Conservation (phyloP, 768 basidiomycete genomes). For the Postia placenta region DNA sequence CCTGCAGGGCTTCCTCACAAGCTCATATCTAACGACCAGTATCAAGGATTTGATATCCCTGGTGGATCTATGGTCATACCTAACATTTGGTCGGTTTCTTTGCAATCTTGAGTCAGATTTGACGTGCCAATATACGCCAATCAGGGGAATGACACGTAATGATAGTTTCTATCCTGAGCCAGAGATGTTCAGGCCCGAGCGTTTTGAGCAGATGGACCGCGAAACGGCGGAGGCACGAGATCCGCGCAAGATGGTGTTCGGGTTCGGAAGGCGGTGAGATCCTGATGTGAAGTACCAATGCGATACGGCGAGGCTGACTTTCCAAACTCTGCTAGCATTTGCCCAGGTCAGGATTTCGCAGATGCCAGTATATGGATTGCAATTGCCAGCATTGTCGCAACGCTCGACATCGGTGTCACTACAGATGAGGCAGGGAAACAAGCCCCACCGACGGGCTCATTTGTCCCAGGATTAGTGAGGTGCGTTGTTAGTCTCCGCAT, state of each 20-base stretch:
- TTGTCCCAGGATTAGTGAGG: slow-evolving; percentile 42
- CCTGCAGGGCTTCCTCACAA: slow-evolving; percentile 15
- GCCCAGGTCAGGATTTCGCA: slow-evolving; percentile 51
- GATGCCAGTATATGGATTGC: slow-evolving; percentile 42
- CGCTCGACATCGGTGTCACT: slow-evolving; percentile 38
- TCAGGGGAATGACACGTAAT: slow-evolving; percentile 25
- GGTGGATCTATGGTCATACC: slow-evolving; percentile 16
- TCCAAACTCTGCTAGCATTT: slow-evolving; percentile 29
- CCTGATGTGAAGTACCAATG: neutral
- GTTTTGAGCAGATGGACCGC: slow-evolving; percentile 35
- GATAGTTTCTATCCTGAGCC: slow-evolving; percentile 33
- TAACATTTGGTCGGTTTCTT: slow-evolving; percentile 15
- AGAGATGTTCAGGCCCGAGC: slow-evolving; percentile 42
- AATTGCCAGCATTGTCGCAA: slow-evolving; percentile 37
- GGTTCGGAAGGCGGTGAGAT: slow-evolving; percentile 43
- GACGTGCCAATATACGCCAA: neutral
- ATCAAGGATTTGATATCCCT: slow-evolving; percentile 16
- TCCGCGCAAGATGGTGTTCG: slow-evolving; percentile 46
- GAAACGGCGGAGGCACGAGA: slow-evolving; percentile 27
- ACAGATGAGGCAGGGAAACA: slow-evolving; percentile 37
- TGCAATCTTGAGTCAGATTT: neutral
- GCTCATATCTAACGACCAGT: slow-evolving; percentile 16
- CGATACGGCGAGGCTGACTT: neutral
- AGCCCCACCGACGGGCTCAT: slow-evolving; percentile 32
- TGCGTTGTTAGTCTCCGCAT: slow-evolving; percentile 12